Evolutionary conservation across 306 rosid genomes (phyloP).

Genomic region (Benincasa hispida): DNA sequence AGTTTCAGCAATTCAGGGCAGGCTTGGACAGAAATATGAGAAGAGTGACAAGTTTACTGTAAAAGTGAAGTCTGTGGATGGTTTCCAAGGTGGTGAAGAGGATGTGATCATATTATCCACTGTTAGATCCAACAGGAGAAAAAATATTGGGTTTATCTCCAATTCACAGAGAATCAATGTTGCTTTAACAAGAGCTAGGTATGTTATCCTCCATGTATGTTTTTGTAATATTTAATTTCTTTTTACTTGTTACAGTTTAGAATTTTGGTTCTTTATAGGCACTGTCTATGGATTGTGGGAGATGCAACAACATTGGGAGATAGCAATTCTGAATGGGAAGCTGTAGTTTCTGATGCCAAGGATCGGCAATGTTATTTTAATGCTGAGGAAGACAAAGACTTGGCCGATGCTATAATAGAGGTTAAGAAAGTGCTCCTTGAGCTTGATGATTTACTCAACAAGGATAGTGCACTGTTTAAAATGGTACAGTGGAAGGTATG

Average conservation of each 20-base stretch:
- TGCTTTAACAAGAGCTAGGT: conserved; percentile 81
- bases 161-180: conserved; percentile 53
- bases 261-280: conserved; percentile 19
- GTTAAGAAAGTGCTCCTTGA: conserved; percentile 37
- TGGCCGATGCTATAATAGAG: conserved; percentile 33
- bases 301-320: conserved; percentile 25
- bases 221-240: not conserved
- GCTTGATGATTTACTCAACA: conserved; percentile 41
- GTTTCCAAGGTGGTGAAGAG: conserved; percentile 78
- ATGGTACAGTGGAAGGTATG: conserved; percentile 59
- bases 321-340: conserved; percentile 35
- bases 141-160: conserved; percentile 41
- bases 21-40: conserved; percentile 32
- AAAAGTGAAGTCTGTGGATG: conserved; percentile 66
- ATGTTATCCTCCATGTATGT: not conserved
- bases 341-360: conserved; percentile 40
- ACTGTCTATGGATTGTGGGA: conserved; percentile 64
- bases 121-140: conserved; percentile 33
- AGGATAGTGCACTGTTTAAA: conserved; percentile 37
- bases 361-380: conserved; percentile 37
- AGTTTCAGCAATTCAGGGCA: conserved; percentile 45
- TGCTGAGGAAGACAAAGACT: conserved; percentile 41
- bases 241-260: not conserved
- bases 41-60: conserved; percentile 33
- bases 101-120: conserved; percentile 66